Conservation (phyloP, 2,329 filamentous ascomycete genomes). For the Pseudogymnoascus destructans region DNA sequence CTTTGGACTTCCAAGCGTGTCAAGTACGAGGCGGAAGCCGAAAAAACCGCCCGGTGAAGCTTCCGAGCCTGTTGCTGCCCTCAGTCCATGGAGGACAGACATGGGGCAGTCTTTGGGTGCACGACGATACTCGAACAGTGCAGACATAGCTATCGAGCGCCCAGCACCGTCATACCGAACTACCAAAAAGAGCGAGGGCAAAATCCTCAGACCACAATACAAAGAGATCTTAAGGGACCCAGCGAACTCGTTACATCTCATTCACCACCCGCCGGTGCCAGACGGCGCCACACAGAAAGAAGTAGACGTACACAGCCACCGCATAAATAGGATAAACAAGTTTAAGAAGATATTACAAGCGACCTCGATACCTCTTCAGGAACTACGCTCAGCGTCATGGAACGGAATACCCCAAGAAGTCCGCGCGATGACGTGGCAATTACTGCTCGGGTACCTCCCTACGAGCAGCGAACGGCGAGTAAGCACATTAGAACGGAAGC, state of each 20-base stretch:
- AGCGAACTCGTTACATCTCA: constrained; percentile 87
- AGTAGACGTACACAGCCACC: constrained; percentile 69
- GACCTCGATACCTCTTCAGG: constrained; percentile 73
- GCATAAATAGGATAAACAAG: constrained; percentile 92
- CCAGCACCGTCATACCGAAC: constrained; percentile 73
- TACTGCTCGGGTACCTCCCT: constrained; percentile 86
- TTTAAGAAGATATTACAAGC: constrained; percentile 94
- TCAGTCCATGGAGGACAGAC: constrained; percentile 29
- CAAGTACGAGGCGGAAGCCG: constrained; percentile 72
- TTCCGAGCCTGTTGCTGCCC: constrained; percentile 15
- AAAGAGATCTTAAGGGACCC: constrained; percentile 87
- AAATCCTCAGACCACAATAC: constrained; percentile 92
- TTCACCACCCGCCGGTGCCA: constrained; percentile 69
- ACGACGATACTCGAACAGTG: constrained; percentile 68
- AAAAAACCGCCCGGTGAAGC: constrained; percentile 27
- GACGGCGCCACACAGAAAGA: constrained; percentile 68
- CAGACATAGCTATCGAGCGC: constrained; percentile 86
- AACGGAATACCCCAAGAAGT: constrained; percentile 90
- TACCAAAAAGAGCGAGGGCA: constrained; percentile 80
- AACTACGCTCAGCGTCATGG: constrained; percentile 80
- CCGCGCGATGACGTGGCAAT: constrained; percentile 97
- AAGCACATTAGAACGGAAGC: constrained; percentile 79
- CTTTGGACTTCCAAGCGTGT: constrained; percentile 84
- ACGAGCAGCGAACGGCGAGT: constrained; percentile 93
- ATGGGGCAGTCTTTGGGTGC: constrained; percentile 29